Evolutionary conservation across 768 basidiomycete species (phyloP), one percentile per base, ranked within the genome.

Genomic region (Gloeostereum incarnatum): DNA sequence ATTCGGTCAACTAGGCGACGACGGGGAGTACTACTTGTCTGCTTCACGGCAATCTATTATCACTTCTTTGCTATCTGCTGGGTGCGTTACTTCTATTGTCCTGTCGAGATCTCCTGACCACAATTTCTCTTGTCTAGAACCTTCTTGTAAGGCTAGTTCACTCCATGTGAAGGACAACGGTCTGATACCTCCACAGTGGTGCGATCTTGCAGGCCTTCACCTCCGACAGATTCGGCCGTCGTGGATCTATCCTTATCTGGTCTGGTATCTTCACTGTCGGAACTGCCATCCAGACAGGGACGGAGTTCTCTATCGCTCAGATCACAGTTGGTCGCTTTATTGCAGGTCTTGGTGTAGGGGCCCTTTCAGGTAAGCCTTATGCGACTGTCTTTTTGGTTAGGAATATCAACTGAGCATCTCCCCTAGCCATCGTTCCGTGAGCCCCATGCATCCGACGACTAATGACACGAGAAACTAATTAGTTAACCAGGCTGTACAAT

Each of bases 271-370:
- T 87, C 55, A 85, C 81, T 5, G 45, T 71, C 34, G 81, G 84
- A 1, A 74, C 76, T 18, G 73, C 71, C 2, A 66, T 86, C 39
- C 83, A 86, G 48, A 86, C 82, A 3, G 81, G 63, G 13, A 79
- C 84, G 0, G 61, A 60, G 3, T 61, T 58, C 38, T 76, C 77
- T 1, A 52, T 85, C 23, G 72, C 55, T 1, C 85, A 87, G 50
- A 67, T 90, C 26, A 77, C 76, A 1, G 63, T 81, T 32, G 84
- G 81, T n/a, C 74, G 80, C 3, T 83, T 78, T 43, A 63, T 86
- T 36, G 81, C 84, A 11, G 85, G 85, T 31, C 61, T 88, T 6
- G 85, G 84, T 16, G 84, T 88, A 2, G 82, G 84, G 2, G 78
- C 84, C 2, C 49, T 86, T 35, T 86, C 73, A 43, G 77, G 78